A percentile compares a stretch with the other conserved stretches of the same genome.
phyloP scores from a whole-genome alignment of 2,329 filamentous ascomycete genomes.

The Acephala macrosclerotiorum region DNA sequence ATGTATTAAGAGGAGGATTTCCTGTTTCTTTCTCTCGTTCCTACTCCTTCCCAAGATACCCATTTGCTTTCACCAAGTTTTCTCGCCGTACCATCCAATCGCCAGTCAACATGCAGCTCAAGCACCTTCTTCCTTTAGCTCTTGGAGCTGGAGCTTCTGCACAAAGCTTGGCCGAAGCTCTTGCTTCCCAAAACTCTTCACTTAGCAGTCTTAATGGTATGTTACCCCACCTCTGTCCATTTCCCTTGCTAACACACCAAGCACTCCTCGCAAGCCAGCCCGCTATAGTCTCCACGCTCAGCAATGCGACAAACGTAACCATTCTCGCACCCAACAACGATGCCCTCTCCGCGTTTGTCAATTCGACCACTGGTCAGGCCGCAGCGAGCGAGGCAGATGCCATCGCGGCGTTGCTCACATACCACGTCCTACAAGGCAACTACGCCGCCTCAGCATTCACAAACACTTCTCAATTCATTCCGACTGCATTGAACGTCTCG shows the following conservation, averaged over 20 bases:
- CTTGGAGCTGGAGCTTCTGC: constrained; percentile 28
- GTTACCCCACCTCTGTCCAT: not conserved
- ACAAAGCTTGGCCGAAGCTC: constrained; percentile 27
- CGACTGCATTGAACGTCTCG: constrained; percentile 50
- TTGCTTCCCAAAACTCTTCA: constrained; percentile 27
- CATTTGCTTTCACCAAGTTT: constrained; percentile 2
- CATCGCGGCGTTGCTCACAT: constrained; percentile 42
- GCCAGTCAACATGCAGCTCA: constrained; percentile 30
- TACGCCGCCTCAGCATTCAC: constrained; percentile 33
- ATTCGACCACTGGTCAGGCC: constrained; percentile 31
- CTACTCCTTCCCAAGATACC: not conserved
- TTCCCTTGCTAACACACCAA: constrained; percentile 31
- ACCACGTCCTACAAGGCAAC: constrained; percentile 42
- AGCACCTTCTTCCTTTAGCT: constrained; percentile 28
- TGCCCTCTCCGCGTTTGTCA: constrained; percentile 43
- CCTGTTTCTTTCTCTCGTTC: not conserved
- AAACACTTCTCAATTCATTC: constrained; percentile 48
- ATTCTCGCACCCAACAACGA: constrained; percentile 46
- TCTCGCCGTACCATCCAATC: not conserved
- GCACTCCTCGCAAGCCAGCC: constrained; percentile 48
- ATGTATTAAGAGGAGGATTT: not conserved
- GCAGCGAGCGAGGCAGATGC: constrained; percentile 43
- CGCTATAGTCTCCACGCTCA: constrained; percentile 48
- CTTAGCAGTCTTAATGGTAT: constrained; percentile 30
- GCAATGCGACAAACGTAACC: constrained; percentile 58